phyloP scores from a whole-genome alignment of 2,329 filamentous ascomycete genomes.

The Cladosporium austrohemisphaericum region DNA sequence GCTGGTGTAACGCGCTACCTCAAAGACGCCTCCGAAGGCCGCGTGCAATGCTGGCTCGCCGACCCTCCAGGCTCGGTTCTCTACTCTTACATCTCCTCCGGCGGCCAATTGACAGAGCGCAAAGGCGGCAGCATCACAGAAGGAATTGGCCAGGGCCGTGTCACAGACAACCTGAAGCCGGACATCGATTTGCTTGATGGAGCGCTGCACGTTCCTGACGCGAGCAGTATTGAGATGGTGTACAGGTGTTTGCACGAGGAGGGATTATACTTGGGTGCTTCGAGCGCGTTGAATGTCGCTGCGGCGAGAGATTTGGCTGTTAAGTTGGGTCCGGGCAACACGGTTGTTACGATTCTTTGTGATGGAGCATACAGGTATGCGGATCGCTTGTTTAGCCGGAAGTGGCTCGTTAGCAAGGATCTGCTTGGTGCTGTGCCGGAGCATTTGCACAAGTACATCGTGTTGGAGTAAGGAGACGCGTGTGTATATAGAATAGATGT shows the following conservation, averaged over 20 bases:
- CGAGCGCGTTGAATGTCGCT: conserved; percentile 89
- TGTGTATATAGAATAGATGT: background rate
- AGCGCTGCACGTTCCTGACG: conserved; percentile 78
- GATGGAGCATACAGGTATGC: conserved; percentile 98
- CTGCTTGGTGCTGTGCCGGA: conserved; percentile 76
- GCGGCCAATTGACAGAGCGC: conserved; percentile 77
- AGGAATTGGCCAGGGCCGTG: conserved; percentile 91
- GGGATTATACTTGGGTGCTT: conserved; percentile 90
- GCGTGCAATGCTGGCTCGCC: conserved; percentile 82
- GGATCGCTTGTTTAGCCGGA: conserved; percentile 84
- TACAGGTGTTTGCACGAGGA: conserved; percentile 95
- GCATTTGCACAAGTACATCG: conserved; percentile 88
- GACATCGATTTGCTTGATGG: conserved; percentile 83
- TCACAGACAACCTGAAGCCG: conserved; percentile 89
- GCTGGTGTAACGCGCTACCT: conserved; percentile 85
- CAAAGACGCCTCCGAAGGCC: conserved; percentile 74
- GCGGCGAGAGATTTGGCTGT: conserved; percentile 91
- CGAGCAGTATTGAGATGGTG: conserved; percentile 96
- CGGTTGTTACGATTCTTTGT: conserved; percentile 88
- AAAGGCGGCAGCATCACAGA: conserved; percentile 89
- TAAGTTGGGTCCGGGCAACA: conserved; percentile 82
- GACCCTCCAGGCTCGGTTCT: conserved; percentile 92
- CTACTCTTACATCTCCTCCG: conserved; percentile 84
- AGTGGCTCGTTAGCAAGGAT: conserved; percentile 85
- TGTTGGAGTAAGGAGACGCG: conserved; percentile 68